Base-by-base conservation (phyloP, 345 rosid species). In the Hibiscus syriacus region DNA sequence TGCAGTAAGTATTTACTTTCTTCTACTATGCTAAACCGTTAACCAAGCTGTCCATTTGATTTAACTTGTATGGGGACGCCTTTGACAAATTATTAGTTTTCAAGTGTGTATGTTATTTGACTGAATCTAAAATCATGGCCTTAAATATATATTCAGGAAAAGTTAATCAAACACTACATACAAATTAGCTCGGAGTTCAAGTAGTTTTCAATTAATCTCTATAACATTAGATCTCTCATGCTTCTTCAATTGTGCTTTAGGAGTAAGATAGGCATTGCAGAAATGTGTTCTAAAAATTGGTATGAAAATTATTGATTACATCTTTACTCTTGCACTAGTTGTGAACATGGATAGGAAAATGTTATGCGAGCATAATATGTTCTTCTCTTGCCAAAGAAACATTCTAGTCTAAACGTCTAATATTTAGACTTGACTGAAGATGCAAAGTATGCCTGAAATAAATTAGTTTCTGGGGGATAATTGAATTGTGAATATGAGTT, bases 1-100 rank as follows among this genome's bases (percentile, higher is more conserved):
- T 92, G 57, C 98, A 91, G 97, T 91, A 83, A 72, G 90, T 76
- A 23, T 60, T 75, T 50, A 23, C 62, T 19, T 55, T 14, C 20
- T n/a, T 36, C 43, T 52, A 3, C 29, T 41, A 5, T 36, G 30
- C 14, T 72, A 12, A 58, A 16, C 26, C 9, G 0, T 60, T 46
- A 20, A 4, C 30, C 36, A 45, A 69, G 29, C 56, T 68, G 55
- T n/a, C 13, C 43, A 48, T 30, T 48, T 46, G 53, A 43, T 63
- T n/a, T 43, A 43, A 6, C 61, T 55, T 68, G 16, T 25, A 11
- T 1, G 41, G 3, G 19, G 16, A 14, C 38, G 30, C 10, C 27
- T 49, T 50, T 32, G 17, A 12, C 45, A 66, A 66, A 30, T 49
- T 50, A n/a, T 17, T 29, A 32, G 43, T 66, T 50, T 54, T 46